Percentiles rank a stretch among this genome's conserved stretches.
Evolutionary conservation across 257 asterid species (phyloP).

Genomic region (Sherardia arvensis): DNA sequence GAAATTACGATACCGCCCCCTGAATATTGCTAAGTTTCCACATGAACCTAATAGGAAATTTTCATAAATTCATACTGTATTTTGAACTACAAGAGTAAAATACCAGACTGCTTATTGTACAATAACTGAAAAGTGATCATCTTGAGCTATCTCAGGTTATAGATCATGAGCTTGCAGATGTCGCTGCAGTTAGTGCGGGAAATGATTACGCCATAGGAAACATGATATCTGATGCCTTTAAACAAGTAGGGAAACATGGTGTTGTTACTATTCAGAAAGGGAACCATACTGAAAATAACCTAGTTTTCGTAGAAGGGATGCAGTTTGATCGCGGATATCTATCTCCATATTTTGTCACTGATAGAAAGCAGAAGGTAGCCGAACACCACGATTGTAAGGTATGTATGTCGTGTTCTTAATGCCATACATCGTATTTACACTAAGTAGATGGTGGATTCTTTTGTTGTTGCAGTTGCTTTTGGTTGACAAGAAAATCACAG

Average conservation of each 20-base stretch:
- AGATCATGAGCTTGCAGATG: constrained; percentile 70
- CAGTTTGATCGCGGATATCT: constrained; percentile 80
- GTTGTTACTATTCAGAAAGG: constrained; percentile 67
- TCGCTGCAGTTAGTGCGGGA: constrained; percentile 93
- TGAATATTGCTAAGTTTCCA: too few species aligned
- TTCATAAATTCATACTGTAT: too few species aligned
- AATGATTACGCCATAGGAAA: constrained; percentile 55
- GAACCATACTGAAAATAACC: constrained; percentile 42
- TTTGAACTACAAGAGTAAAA: too few species aligned
- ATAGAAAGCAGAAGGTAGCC: constrained; percentile 49
- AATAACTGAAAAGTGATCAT: background rate
- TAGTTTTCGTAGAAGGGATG: constrained; percentile 77
- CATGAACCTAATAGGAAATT: too few species aligned
- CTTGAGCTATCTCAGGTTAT: constrained; percentile 40
- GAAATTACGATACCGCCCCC: too few species aligned
- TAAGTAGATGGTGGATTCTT: constrained; percentile 10
- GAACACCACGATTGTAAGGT: constrained; percentile 86
- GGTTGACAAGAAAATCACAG: constrained; percentile 65
- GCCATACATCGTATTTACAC: background rate
- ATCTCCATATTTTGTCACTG: constrained; percentile 73
- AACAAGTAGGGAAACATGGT: constrained; percentile 54
- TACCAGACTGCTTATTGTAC: too few species aligned
- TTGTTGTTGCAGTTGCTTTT: constrained; percentile 59
- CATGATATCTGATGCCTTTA: constrained; percentile 65
- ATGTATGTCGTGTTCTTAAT: constrained; percentile 9